A percentile compares a stretch with the other conserved stretches of the same genome.
Conservation (phyloP, 2,329 filamentous ascomycete genomes). For the Pseudogymnoascus sp. region DNA sequence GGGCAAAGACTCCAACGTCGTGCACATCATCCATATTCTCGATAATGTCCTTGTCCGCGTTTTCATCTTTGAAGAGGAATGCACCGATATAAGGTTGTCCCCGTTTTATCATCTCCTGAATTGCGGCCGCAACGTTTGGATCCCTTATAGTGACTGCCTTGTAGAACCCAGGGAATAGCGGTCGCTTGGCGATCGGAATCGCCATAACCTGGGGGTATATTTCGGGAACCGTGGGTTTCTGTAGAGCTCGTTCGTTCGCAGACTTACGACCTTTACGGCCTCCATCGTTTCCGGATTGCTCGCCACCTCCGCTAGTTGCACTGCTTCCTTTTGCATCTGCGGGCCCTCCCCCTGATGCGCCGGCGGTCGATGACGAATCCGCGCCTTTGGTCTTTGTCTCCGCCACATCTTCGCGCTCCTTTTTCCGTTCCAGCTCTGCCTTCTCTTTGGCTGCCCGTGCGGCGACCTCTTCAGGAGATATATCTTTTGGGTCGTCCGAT, state of each 20-base stretch:
- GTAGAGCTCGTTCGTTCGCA: constrained; percentile 64
- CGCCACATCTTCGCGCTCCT: constrained; percentile 39
- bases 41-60: constrained; percentile 88
- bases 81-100: constrained; percentile 96
- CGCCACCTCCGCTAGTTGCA: constrained; percentile 20
- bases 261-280: constrained; percentile 65
- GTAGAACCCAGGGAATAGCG: constrained; percentile 95
- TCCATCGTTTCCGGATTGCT: constrained; percentile 40
- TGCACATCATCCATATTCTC: constrained; percentile 86
- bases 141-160: constrained; percentile 97
- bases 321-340: constrained; percentile 24
- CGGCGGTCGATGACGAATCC: constrained; percentile 17
- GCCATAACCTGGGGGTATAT: constrained; percentile 97
- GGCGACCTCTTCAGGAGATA: constrained; percentile 34
- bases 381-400: constrained; percentile 28
- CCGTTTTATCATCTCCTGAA: constrained; percentile 92
- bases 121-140: constrained; percentile 81
- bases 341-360: constrained; percentile 22
- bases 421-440: constrained; percentile 21
- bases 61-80: constrained; percentile 94
- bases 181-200: constrained; percentile 88
- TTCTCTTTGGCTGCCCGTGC: constrained; percentile 35
- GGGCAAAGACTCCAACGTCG: constrained; percentile 93
- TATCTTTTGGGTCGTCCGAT: constrained; percentile 31
- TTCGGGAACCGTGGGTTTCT: constrained; percentile 86